Evolutionary conservation across 1,284 basidiomycete species (phyloP).

Genomic region (Ganoderma sp.): DNA sequence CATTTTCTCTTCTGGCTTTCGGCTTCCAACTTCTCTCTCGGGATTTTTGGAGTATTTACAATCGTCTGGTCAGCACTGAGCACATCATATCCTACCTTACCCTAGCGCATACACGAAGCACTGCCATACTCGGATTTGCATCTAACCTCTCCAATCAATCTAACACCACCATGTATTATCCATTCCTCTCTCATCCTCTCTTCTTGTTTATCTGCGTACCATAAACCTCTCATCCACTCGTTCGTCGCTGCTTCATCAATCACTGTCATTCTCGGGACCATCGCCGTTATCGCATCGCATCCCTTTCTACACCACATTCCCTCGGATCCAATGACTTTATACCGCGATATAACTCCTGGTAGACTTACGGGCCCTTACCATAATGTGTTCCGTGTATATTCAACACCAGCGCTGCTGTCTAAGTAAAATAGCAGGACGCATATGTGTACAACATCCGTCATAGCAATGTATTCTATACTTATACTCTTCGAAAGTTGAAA

Average conservation of each 20-base stretch:
- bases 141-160: not conserved
- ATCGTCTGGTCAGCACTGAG: not conserved
- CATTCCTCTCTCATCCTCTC: not conserved
- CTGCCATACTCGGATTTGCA: not conserved
- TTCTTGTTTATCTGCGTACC: constrained; percentile 12
- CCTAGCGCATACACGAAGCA: constrained; percentile 11
- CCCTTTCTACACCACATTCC: not conserved
- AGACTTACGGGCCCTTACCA: constrained; percentile 10
- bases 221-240: constrained; percentile 1
- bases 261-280: not conserved
- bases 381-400: constrained; percentile 1
- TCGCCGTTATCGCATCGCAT: constrained; percentile 1
- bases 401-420: not conserved
- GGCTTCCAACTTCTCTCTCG: not conserved
- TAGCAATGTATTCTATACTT: constrained; percentile 16
- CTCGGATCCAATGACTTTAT: constrained; percentile 10
- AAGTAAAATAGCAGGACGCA: constrained; percentile 5
- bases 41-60: not conserved
- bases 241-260: constrained; percentile 9
- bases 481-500: constrained; percentile 1
- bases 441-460: constrained; percentile 12
- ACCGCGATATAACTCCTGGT: constrained; percentile 17
- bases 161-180: constrained; percentile 19
- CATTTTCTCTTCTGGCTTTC: not conserved
- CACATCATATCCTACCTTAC: constrained; percentile 6